phyloP scores from a whole-genome alignment of 805 yeast species.

The Ogataea naganishii region DNA sequence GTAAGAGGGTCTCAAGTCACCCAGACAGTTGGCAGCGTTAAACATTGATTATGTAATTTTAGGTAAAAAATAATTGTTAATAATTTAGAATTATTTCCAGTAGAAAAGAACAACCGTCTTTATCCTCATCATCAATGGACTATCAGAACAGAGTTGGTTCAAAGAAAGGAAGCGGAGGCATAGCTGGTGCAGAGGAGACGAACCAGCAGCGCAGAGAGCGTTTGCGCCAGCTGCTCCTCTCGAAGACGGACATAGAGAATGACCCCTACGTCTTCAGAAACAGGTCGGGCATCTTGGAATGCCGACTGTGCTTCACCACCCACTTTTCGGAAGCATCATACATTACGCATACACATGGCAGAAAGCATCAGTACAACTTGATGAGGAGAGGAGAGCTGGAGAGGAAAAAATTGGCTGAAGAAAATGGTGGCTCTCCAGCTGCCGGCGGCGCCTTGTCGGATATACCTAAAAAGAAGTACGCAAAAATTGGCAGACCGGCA shows the following conservation, averaged over 20 bases:
- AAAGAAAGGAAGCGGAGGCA: slow-evolving; percentile 85
- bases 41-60: not conserved
- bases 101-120: not conserved
- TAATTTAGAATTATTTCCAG: not conserved
- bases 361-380: slow-evolving; percentile 69
- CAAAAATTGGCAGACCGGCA: slow-evolving; percentile 66
- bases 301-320: slow-evolving; percentile 74
- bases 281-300: slow-evolving; percentile 78
- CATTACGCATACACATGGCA: slow-evolving; percentile 76
- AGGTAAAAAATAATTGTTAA: not conserved
- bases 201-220: slow-evolving; percentile 64
- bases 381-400: slow-evolving; percentile 47
- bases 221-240: slow-evolving; percentile 50
- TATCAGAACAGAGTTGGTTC: slow-evolving; percentile 86
- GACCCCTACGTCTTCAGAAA: slow-evolving; percentile 84
- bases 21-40: too few relatives aligned
- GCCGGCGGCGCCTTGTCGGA: slow-evolving; percentile 20
- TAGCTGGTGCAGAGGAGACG: slow-evolving; percentile 65
- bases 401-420: slow-evolving; percentile 11
- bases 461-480: slow-evolving; percentile 38
- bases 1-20: too few relatives aligned
- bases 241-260: slow-evolving; percentile 41
- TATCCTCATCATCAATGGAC: slow-evolving; percentile 47
- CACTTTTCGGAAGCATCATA: slow-evolving; percentile 78
- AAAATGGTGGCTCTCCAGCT: slow-evolving; percentile 3